phyloP scores from a whole-genome alignment of 2,329 filamentous ascomycete genomes.

The Golovinomyces cichoracearum region DNA sequence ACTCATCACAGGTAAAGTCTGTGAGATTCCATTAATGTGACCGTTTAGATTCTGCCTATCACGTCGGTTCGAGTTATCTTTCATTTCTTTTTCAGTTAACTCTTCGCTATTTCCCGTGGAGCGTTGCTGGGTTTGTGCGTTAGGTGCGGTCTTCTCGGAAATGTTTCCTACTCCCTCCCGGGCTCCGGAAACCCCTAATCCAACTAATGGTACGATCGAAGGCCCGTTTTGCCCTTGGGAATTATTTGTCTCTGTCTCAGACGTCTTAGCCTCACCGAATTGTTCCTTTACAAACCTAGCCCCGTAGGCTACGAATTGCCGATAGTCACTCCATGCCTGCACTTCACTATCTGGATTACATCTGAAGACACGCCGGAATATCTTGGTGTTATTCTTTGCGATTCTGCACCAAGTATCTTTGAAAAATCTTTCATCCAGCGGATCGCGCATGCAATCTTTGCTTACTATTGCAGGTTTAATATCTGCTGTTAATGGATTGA shows the following conservation, averaged over 20 bases:
- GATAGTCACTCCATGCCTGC: conserved; percentile 72
- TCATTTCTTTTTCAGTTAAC: conserved; percentile 9
- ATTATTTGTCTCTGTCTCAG: conserved; percentile 13
- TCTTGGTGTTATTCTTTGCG: conserved; percentile 82
- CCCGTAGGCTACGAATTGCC: conserved; percentile 31
- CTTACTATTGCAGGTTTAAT: conserved; percentile 50
- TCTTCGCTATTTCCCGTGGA: conserved; percentile 11
- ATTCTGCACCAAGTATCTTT: conserved; percentile 68
- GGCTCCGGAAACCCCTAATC: conserved; percentile 3
- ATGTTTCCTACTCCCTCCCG: conserved; percentile 6
- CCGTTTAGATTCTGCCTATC: conserved; percentile 7
- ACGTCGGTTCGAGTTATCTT: conserved; percentile 6
- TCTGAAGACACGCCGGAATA: conserved; percentile 80
- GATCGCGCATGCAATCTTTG: conserved; percentile 86
- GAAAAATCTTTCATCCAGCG: conserved; percentile 56
- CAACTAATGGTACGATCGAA: conserved; percentile 7
- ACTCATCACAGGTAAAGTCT: conserved; percentile 7
- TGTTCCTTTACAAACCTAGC: conserved; percentile 37
- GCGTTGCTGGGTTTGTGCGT: conserved; percentile 5
- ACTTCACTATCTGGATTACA: conserved; percentile 95
- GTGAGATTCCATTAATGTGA: conserved; percentile 8
- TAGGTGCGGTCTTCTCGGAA: conserved; percentile 9
- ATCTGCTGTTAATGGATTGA: conserved; percentile 34
- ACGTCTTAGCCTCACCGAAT: conserved; percentile 13
- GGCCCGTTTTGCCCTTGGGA: conserved; percentile 13